Evolutionary conservation across 108 stramenopile genomes (phyloP), one percentile per base, ranked within the genome.

Genomic region (Epipyxis sp.): DNA sequence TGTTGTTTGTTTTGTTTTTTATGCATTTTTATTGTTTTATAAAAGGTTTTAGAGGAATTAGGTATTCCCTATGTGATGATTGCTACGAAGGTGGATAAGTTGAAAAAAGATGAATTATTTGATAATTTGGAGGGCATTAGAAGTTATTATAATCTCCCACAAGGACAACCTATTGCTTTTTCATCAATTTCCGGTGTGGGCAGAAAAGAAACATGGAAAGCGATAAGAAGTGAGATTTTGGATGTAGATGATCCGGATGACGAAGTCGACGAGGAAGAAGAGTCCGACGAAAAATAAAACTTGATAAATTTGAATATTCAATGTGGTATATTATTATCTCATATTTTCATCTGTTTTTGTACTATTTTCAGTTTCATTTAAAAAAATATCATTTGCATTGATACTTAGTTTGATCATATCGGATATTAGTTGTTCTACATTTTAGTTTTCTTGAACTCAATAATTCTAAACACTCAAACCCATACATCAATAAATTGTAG

Each of bases 51-150:
- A 65, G 91, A 83, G 67, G 92, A 93, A 59, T 90, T 91, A 87
- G 91, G 90, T 0, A 80, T 92, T 0, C 90, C 92, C 40, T 79
- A 94, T 42, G 83, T 92, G 37, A 91, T 96, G 0, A 91, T 94
- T 42, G 93, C 93, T 25, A 93, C 93, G 30, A 92, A 96, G 78
- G 82, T 88, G 1, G 95, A 96, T 83, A 96, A 96, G 81, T 79
- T 94, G n/a, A 81, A 42, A 42, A 39, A 77, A 27, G 44, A 65
- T 46, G 84, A 86, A 27, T 27, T 81, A 1, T 69, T 32, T 29
- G 40, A 40, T 1, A 65, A 69, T 40, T 57, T 84, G n/a, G 35
- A 67, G n/a, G 40, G 57, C 16, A 40, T 86, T n/a, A 32, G 44
- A 0, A 78, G 84, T 43, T 67, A 41, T 13, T 78, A 76, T 54